phyloP scores from a whole-genome alignment of 176 grass and related monocot genomes.

The Bothriochloa decipiens region DNA sequence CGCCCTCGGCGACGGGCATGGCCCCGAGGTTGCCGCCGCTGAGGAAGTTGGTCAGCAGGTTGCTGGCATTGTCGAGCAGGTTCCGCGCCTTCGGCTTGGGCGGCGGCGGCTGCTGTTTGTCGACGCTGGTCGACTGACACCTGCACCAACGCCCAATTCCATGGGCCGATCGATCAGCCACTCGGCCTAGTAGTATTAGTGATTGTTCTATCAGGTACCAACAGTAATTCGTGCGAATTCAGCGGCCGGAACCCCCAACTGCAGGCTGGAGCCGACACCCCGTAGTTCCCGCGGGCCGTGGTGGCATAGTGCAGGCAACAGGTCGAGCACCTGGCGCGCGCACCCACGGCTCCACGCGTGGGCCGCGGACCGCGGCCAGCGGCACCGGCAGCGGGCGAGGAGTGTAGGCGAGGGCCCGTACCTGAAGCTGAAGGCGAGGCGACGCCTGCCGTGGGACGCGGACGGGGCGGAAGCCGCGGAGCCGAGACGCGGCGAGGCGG shows the following conservation, averaged over 20 bases:
- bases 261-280: background rate
- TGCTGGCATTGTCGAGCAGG: slow-evolving; percentile 85
- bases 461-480: background rate
- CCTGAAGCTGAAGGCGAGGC: slow-evolving; percentile 39
- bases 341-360: background rate
- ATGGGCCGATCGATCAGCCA: background rate
- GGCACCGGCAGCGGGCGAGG: background rate
- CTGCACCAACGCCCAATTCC: slow-evolving; percentile 32
- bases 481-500: slow-evolving; percentile 23
- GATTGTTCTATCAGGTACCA: background rate
- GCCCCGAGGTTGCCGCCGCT: slow-evolving; percentile 62
- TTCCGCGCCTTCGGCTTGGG: slow-evolving; percentile 68
- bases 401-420: background rate
- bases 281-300: background rate
- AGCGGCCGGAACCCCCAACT: background rate
- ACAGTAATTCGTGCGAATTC: background rate
- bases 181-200: background rate
- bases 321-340: slow-evolving; percentile 30
- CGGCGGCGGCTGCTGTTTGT: slow-evolving; percentile 42
- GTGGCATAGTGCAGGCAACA: background rate
- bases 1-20: slow-evolving; percentile 90
- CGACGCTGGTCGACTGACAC: slow-evolving; percentile 78
- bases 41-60: slow-evolving; percentile 88
- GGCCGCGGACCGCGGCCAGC: no score
- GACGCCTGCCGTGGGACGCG: slow-evolving; percentile 33